phyloP scores from a whole-genome alignment of 2,329 filamentous ascomycete species.

The Alternaria angustiovoidea region DNA sequence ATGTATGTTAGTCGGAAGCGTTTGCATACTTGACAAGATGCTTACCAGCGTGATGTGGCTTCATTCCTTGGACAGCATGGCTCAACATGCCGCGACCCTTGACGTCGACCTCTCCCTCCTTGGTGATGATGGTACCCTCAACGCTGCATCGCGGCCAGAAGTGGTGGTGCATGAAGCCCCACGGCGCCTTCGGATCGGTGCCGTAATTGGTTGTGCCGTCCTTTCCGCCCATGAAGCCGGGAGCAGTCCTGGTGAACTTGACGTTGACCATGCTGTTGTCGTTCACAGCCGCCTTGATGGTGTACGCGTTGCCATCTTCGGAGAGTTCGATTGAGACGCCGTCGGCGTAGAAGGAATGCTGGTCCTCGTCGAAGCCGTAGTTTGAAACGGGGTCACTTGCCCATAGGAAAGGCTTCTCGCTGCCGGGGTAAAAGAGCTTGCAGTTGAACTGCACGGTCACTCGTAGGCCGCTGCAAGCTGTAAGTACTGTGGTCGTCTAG shows the following conservation, averaged over 20 bases:
- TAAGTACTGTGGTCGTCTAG: conserved; percentile 24
- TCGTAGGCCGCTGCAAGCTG: conserved; percentile 74
- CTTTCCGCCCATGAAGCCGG: conserved; percentile 84
- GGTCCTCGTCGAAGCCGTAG: conserved; percentile 83
- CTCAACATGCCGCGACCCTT: conserved; percentile 81
- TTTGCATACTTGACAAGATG: conserved; percentile 4
- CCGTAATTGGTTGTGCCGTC: conserved; percentile 86
- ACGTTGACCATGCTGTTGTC: conserved; percentile 83
- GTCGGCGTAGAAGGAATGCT: conserved; percentile 83
- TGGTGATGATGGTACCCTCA: conserved; percentile 84
- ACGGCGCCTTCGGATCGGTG: conserved; percentile 83
- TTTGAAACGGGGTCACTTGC: conserved; percentile 80
- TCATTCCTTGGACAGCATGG: conserved; percentile 95
- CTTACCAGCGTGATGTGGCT: conserved; percentile 90
- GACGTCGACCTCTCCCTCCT: conserved; percentile 82
- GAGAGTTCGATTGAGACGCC: conserved; percentile 86
- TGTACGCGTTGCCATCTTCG: conserved; percentile 81
- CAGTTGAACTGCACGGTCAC: conserved; percentile 93
- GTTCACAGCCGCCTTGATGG: conserved; percentile 89
- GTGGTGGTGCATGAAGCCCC: conserved; percentile 89
- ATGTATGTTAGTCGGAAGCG: conserved; percentile 17
- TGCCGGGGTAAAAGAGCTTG: conserved; percentile 85
- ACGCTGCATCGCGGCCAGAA: conserved; percentile 92
- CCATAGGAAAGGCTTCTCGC: conserved; percentile 80
- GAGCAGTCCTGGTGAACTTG: conserved; percentile 76